phyloP scores from a whole-genome alignment of 2,329 filamentous ascomycete species.

The Paraphoma chrysanthemicola region DNA sequence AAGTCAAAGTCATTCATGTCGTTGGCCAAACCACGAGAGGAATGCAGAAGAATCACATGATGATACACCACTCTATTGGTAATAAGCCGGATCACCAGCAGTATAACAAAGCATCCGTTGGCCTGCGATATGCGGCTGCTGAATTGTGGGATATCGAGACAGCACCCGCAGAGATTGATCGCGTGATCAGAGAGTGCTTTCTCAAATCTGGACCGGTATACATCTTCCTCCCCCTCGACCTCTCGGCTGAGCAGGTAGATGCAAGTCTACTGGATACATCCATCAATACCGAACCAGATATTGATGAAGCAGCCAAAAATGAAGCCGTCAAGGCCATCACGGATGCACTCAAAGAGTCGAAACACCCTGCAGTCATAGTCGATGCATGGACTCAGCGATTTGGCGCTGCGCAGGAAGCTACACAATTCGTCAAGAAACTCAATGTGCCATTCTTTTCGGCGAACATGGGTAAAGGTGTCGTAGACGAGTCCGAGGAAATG shows the following conservation, averaged over 20 bases:
- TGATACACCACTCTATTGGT: conserved; percentile 57
- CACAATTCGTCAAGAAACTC: conserved; percentile 43
- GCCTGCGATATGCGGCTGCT: conserved; percentile 49
- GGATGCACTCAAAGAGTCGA: conserved; percentile 38
- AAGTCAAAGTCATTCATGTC: conserved; percentile 54
- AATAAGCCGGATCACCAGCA: conserved; percentile 49
- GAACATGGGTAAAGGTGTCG: conserved; percentile 52
- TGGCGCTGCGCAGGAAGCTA: conserved; percentile 42
- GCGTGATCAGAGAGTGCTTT: conserved; percentile 53
- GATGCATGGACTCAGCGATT: conserved; percentile 51
- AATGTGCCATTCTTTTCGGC: conserved; percentile 48
- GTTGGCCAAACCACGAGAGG: conserved; percentile 53
- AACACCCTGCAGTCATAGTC: conserved; percentile 49
- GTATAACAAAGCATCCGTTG: conserved; percentile 50
- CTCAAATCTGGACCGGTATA: conserved; percentile 53
- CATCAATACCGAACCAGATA: conserved; percentile 41
- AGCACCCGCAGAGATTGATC: conserved; percentile 53
- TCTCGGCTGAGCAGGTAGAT: conserved; percentile 47
- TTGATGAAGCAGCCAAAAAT: conserved; percentile 33
- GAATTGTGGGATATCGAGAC: conserved; percentile 50
- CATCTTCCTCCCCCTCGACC: conserved; percentile 54
- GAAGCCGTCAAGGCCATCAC: conserved; percentile 45
- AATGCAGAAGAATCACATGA: conserved; percentile 52
- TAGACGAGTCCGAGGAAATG: conserved; percentile 51
- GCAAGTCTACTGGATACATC: conserved; percentile 44